phyloP scores from a whole-genome alignment of 108 stramenopile species.

The Discostella pseudostelligera region DNA sequence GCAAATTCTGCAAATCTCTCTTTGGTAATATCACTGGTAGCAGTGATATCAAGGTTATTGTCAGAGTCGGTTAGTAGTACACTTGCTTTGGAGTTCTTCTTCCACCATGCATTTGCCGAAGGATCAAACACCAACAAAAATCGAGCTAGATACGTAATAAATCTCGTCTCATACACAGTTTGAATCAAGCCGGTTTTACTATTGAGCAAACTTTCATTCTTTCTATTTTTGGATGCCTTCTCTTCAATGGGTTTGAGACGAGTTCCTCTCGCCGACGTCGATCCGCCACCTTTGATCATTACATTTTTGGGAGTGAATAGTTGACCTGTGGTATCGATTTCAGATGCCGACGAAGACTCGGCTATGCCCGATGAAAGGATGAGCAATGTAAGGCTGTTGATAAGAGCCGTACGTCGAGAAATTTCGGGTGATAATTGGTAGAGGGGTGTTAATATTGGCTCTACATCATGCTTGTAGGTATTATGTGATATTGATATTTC shows the following conservation, averaged over 20 bases:
- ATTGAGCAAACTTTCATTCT: constrained; percentile 14
- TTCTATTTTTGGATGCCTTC: constrained; percentile 11
- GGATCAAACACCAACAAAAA: constrained; percentile 86
- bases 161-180: constrained; percentile 75
- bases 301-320: constrained; percentile 63
- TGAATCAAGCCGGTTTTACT: constrained; percentile 52
- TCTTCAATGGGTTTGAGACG: constrained; percentile 1
- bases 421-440: not conserved
- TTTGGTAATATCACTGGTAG: constrained; percentile 10
- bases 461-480: not conserved
- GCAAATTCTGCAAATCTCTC: constrained; percentile 82
- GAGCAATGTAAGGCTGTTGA: not conserved
- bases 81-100: constrained; percentile 10
- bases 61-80: not conserved
- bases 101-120: constrained; percentile 75
- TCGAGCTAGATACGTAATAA: constrained; percentile 78
- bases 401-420: constrained; percentile 6
- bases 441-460: not conserved
- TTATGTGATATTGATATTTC: not conserved
- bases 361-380: constrained; percentile 3
- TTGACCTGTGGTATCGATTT: constrained; percentile 59
- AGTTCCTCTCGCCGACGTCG: constrained; percentile 55
- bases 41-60: not conserved
- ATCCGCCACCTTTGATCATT: constrained; percentile 65
- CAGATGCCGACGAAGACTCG: constrained; percentile 22